Percentiles rank a stretch among this genome's conserved stretches.
These are phyloP conservation scores for Pichia heedii DNA, from an alignment of 805 yeast species.

Conservation along the genomic window DNA sequence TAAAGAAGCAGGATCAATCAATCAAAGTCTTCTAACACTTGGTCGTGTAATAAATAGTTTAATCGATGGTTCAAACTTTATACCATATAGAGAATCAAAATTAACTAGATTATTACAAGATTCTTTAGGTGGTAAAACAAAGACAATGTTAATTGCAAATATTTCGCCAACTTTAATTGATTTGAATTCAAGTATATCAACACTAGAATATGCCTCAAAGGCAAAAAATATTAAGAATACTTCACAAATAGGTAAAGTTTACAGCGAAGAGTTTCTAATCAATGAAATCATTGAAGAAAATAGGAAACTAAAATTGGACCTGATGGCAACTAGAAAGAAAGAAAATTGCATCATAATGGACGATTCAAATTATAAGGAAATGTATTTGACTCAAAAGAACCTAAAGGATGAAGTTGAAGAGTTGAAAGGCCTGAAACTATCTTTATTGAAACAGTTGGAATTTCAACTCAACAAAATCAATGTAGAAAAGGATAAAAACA, in stretches of 20 bases:
- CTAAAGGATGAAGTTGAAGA: slow-evolving; percentile 43
- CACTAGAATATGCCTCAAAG: slow-evolving; percentile 48
- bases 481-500: slow-evolving; percentile 17
- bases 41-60: slow-evolving; percentile 81
- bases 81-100: slow-evolving; percentile 74
- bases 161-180: slow-evolving; percentile 54
- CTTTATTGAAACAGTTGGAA: slow-evolving; percentile 18
- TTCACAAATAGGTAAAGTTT: slow-evolving; percentile 39
- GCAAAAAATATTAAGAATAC: slow-evolving; percentile 45
- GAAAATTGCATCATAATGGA: slow-evolving; percentile 57
- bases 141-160: slow-evolving; percentile 82
- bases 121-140: slow-evolving; percentile 79
- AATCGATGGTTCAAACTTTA: slow-evolving; percentile 55
- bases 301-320: slow-evolving; percentile 38
- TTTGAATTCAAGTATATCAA: slow-evolving; percentile 42
- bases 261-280: slow-evolving; percentile 36
- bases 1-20: slow-evolving; percentile 88
- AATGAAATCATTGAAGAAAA: slow-evolving; percentile 40
- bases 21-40: slow-evolving; percentile 76
- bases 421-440: slow-evolving; percentile 32
- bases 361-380: slow-evolving; percentile 45
- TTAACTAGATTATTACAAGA: slow-evolving; percentile 68
- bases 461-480: slow-evolving; percentile 13
- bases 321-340: slow-evolving; percentile 50
- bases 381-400: slow-evolving; percentile 40